Percentiles rank a stretch among this genome's conserved stretches.
phyloP scores from a whole-genome alignment of 1,284 basidiomycete species.

The Malassezia vespertilionis region DNA sequence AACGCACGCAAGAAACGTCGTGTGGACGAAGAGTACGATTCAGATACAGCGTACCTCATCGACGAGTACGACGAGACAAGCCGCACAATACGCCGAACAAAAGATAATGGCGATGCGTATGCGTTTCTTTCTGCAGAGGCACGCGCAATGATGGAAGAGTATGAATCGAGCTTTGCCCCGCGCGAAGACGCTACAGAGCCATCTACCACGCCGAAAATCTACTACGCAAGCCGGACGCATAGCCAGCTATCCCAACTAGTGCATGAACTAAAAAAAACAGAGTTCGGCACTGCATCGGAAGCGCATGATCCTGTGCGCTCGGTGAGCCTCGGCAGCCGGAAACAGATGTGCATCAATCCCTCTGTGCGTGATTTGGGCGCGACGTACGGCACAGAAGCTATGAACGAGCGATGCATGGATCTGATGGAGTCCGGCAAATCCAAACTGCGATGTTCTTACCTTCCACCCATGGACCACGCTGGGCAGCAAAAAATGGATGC shows the following conservation, averaged over 20 bases:
- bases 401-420: conserved; percentile 86
- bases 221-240: conserved; percentile 87
- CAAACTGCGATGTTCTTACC: conserved; percentile 56
- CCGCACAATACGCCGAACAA: not conserved
- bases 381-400: conserved; percentile 54
- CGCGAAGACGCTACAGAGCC: conserved; percentile 7
- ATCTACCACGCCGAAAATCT: conserved; percentile 53
- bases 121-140: conserved; percentile 60
- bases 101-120: not conserved
- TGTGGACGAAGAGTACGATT: conserved; percentile 13
- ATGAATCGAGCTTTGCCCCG: conserved; percentile 34
- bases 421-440: conserved; percentile 54
- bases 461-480: conserved; percentile 55
- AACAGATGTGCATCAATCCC: conserved; percentile 86
- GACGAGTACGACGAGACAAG: conserved; percentile 19
- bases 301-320: conserved; percentile 20
- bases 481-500: conserved; percentile 58
- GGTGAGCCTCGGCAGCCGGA: conserved; percentile 65
- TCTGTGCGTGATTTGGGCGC: conserved; percentile 55
- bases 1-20: too few species aligned
- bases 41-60: conserved; percentile 26
- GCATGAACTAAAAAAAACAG: conserved; percentile 68
- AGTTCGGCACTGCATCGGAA: conserved; percentile 43
- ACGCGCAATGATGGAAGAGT: conserved; percentile 61
- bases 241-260: conserved; percentile 85